Percentiles rank a stretch among this genome's conserved stretches.
Evolutionary conservation across 2,329 filamentous ascomycete species (phyloP).

Genomic region (Xylaria digitata): DNA sequence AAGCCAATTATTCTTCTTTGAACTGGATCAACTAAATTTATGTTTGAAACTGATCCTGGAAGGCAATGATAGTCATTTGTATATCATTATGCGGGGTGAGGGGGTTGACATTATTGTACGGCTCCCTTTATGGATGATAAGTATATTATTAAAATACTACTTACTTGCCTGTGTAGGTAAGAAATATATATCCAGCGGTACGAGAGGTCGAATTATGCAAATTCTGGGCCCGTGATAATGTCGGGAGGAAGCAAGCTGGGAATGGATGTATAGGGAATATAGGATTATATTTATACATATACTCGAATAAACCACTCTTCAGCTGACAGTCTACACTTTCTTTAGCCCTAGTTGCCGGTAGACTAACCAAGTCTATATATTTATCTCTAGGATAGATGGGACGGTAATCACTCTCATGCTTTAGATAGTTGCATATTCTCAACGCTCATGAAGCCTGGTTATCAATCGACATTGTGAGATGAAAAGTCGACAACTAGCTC

Average conservation of each 20-base stretch:
- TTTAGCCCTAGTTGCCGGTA: no score
- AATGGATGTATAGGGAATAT: no score
- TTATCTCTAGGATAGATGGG: no score
- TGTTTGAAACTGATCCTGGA: slow-evolving; percentile 20
- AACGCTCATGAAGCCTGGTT: not conserved
- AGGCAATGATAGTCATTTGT: slow-evolving; percentile 14
- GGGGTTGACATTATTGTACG: not conserved
- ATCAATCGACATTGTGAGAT: not conserved
- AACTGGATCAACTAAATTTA: slow-evolving; percentile 23
- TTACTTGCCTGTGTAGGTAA: not conserved
- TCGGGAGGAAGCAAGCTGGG: no score
- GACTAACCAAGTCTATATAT: no score
- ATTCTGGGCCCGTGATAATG: not conserved
- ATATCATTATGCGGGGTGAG: not conserved
- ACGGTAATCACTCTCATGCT: no score
- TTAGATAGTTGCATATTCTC: not conserved
- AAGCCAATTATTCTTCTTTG: slow-evolving; percentile 6
- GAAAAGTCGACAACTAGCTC: not conserved
- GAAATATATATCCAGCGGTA: not conserved
- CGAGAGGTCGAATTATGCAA: not conserved
- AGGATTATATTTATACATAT: no score
- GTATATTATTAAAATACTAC: not conserved
- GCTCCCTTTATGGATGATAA: not conserved
- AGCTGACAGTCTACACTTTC: no score
- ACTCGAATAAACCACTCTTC: no score